A percentile compares a stretch with the other conserved stretches of the same genome.
Conservation (phyloP, 768 basidiomycete genomes). For the Exidia glandulosa region DNA sequence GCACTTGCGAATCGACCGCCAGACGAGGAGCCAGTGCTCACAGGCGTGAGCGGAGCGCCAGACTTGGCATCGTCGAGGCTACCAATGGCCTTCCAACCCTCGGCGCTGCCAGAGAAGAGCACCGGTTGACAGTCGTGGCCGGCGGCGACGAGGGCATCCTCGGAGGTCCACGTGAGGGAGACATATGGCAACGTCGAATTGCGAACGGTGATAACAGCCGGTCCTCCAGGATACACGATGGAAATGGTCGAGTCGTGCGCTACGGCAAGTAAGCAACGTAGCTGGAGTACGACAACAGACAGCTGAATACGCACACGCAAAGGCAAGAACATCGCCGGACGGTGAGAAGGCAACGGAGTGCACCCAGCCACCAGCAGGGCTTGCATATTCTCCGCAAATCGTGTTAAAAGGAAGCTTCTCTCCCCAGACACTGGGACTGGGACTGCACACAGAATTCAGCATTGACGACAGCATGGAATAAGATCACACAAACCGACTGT, state of each 20-base stretch:
- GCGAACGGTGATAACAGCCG: slow-evolving; percentile 61
- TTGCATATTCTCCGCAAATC: slow-evolving; percentile 85
- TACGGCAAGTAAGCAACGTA: slow-evolving; percentile 19
- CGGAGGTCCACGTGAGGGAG: slow-evolving; percentile 77
- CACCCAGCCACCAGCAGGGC: slow-evolving; percentile 92
- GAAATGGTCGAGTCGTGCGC: slow-evolving; percentile 93
- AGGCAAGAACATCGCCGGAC: slow-evolving; percentile 87
- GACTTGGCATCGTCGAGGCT: slow-evolving; percentile 69
- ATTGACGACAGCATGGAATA: background rate
- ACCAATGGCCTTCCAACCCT: slow-evolving; percentile 69
- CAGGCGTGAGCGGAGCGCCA: slow-evolving; percentile 32
- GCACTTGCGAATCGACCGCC: slow-evolving; percentile 6
- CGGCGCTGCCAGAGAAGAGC: slow-evolving; percentile 59
- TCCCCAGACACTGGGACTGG: slow-evolving; percentile 89
- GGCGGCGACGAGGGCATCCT: slow-evolving; percentile 75
- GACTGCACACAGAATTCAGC: slow-evolving; percentile 34
- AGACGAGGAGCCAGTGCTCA: slow-evolving; percentile 15
- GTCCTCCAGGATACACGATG: slow-evolving; percentile 81
- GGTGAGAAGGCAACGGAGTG: slow-evolving; percentile 94
- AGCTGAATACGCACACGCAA: slow-evolving; percentile 59
- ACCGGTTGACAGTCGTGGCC: slow-evolving; percentile 97
- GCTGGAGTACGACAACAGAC: background rate
- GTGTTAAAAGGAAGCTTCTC: slow-evolving; percentile 97
- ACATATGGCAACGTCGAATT: slow-evolving; percentile 72
- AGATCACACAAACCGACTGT: slow-evolving; percentile 56